A percentile compares a stretch with the other conserved stretches of the same genome.
phyloP scores from a whole-genome alignment of 495 filamentous ascomycete species.

The Penicilliopsis zonata region DNA sequence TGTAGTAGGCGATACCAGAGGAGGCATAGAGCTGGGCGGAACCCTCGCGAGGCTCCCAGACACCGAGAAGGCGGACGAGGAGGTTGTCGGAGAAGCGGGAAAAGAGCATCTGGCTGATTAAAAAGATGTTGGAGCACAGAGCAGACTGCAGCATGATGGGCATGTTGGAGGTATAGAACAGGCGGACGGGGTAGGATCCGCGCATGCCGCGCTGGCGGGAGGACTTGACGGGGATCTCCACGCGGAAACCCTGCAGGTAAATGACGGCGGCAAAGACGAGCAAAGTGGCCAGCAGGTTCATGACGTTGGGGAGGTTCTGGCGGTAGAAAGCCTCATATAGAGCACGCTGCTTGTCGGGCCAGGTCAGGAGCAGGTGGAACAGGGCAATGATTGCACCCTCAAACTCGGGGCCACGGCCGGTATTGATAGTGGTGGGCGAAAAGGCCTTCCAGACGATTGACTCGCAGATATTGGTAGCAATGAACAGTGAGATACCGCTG shows the following conservation, averaged over 20 bases:
- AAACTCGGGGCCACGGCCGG: constrained; percentile 96
- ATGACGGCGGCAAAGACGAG: constrained; percentile 93
- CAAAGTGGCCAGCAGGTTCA: constrained; percentile 93
- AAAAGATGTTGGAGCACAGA: constrained; percentile 96
- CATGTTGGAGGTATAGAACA: constrained; percentile 63
- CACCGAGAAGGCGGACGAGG: constrained; percentile 87
- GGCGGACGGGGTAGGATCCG: constrained; percentile 59
- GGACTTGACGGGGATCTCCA: constrained; percentile 99
- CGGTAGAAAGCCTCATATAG: constrained; percentile 97
- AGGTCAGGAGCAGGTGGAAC: constrained; percentile 95
- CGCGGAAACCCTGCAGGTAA: constrained; percentile 99
- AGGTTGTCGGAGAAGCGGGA: constrained; percentile 97
- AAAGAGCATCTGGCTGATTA: constrained; percentile 98
- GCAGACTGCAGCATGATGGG: constrained; percentile 99
- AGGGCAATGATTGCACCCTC: constrained; percentile 98
- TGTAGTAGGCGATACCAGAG: constrained; percentile 95
- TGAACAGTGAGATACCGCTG: constrained; percentile 98
- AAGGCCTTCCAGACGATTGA: constrained; percentile 99
- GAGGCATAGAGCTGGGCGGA: constrained; percentile 87
- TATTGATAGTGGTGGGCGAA: constrained; percentile 98
- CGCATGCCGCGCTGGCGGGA: constrained; percentile 97
- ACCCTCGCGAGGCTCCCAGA: constrained; percentile 96
- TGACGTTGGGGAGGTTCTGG: constrained; percentile 99
- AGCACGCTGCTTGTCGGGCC: constrained; percentile 96
- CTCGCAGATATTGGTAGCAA: constrained; percentile 99